phyloP scores from a whole-genome alignment of 78 protist genomes.

The Guillardia theta region DNA sequence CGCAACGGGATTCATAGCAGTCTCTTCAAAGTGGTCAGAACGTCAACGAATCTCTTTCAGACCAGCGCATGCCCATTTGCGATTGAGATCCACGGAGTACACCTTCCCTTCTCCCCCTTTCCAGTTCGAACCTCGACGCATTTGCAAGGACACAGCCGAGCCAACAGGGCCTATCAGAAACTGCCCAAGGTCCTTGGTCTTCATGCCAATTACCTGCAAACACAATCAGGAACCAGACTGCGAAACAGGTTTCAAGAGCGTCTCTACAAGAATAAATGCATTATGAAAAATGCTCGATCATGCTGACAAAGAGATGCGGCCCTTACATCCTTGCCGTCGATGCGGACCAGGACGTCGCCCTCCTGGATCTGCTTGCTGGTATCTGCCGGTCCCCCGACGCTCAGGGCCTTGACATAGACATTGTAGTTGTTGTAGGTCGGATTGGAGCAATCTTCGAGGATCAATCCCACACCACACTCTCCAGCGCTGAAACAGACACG shows the following conservation, averaged over 20 bases:
- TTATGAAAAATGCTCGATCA: too few species aligned
- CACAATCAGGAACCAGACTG: too few species aligned
- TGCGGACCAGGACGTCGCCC: not conserved
- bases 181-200: not conserved
- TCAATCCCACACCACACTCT: not conserved
- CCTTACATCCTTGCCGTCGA: not conserved
- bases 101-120: not conserved
- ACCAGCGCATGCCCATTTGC: not conserved
- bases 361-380: not conserved
- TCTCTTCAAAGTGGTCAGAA: too few species aligned
- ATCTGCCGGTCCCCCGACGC: not conserved
- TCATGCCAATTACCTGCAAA: not conserved
- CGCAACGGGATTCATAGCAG: too few species aligned
- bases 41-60: not conserved
- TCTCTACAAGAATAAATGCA: too few species aligned
- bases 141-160: not conserved
- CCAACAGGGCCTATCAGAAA: not conserved
- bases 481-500: not conserved
- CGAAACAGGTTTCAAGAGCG: too few species aligned
- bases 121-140: not conserved
- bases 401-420: not conserved
- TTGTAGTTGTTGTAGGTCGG: slow-evolving; percentile 1
- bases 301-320: too few species aligned
- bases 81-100: not conserved
- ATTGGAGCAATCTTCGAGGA: not conserved